Evolutionary conservation across 495 filamentous ascomycete genomes (phyloP), one percentile per base, ranked within the genome.

Genomic region (Sabuloglossum arenarium): DNA sequence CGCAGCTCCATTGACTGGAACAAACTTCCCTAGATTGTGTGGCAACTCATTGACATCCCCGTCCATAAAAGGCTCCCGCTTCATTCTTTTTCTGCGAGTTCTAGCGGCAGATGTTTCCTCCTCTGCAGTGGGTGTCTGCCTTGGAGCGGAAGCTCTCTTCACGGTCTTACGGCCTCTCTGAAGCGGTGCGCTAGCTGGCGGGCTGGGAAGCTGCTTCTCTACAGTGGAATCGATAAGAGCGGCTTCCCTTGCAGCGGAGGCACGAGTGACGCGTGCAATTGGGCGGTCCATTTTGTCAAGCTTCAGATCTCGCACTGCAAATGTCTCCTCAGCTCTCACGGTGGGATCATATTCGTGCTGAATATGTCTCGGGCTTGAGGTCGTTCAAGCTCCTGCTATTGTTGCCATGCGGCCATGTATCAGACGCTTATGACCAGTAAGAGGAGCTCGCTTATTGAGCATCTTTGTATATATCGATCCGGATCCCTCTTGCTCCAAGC

Each of bases 31-130:
- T 25, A 58, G 47, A 37, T 58, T 58, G 25, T 58, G 56, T 30
- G 56, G 56, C 25, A 58, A 32, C 21, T 58, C 56, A 29, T 58
- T 58, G 14, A 53, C 19, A 58, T 58, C 52, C 11, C 31, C 52
- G 4, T 45, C 1, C 19, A 3, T n/a, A 3, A 23, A 32, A 30
- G 45, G 10, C 11, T 23, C 45, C 34, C 6, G 27, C 49, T 14
- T 27, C 29, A 12, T 49, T 19, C 56, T 30, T 58, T 47, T 47
- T 30, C 42, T 56, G 6, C 11, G 0, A n/a, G 47, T 30, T 51
- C n/a, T 28, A 39, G 19, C 24, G 1, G 11, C 21, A 2, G 27
- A 16, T 2, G 53, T 24, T 19, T 27, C 19, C n/a, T 24, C 30
- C n/a, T 14, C 24, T 11, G 19, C 6, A 16, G 21, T 43, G 53